These are phyloP conservation scores for Komagataella populi DNA, from an alignment of 805 yeast genomes.

Conservation along the genomic window DNA sequence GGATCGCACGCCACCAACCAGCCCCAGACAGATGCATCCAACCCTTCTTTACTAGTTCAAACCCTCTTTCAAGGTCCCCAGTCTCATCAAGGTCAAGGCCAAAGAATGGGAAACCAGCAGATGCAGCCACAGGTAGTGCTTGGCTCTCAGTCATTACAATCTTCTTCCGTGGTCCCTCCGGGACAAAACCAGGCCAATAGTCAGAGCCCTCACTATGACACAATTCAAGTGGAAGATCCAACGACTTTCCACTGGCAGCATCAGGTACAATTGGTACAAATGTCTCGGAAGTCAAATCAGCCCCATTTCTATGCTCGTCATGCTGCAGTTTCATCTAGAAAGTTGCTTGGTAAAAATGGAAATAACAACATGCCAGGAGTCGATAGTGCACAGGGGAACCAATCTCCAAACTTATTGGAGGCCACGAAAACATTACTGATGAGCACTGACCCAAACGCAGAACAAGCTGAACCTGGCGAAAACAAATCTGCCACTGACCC, in stretches of 20 bases:
- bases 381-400: conserved; percentile 1
- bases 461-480: conserved; percentile 3
- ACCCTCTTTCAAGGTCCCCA: conserved; percentile 25
- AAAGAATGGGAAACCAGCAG: conserved; percentile 14
- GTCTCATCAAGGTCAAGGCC: conserved; percentile 20
- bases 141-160: conserved; percentile 8
- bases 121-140: conserved; percentile 13
- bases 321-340: conserved; percentile 59
- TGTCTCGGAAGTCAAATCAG: conserved; percentile 51
- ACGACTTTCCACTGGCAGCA: conserved; percentile 56
- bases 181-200: conserved; percentile 6
- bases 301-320: conserved; percentile 80
- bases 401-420: conserved; percentile 20
- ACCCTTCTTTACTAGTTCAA: conserved; percentile 23
- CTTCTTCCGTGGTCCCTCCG: not conserved
- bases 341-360: conserved; percentile 15
- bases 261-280: conserved; percentile 58
- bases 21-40: conserved; percentile 10
- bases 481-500: conserved; percentile 20
- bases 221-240: conserved; percentile 19
- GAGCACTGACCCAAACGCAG: conserved; percentile 14
- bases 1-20: conserved; percentile 5
- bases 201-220: conserved; percentile 16
- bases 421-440: conserved; percentile 22
- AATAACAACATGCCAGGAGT: not conserved